These are phyloP conservation scores for Annona cherimola DNA, from an alignment of 164 flowering plant genomes.

Conservation along the genomic window DNA sequence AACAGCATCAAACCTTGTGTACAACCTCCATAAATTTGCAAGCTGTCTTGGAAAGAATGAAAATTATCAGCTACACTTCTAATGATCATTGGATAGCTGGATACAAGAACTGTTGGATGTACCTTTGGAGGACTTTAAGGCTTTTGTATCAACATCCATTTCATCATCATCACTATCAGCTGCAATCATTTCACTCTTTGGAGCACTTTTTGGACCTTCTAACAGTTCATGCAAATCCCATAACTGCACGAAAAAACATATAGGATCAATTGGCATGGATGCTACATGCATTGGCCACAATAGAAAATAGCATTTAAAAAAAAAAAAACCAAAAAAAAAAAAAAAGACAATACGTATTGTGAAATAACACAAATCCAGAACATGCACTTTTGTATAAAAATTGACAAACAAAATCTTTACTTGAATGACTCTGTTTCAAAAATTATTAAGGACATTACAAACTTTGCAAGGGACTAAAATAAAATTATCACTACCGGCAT, in stretches of 20 bases:
- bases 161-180: constrained; percentile 15
- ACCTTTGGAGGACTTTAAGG: constrained; percentile 12
- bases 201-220: constrained; percentile 5
- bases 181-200: background rate
- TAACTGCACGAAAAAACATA: constrained; percentile 7
- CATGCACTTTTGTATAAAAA: background rate
- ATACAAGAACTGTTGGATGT: background rate
- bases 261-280: background rate
- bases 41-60: too few relatives aligned
- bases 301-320: too few relatives aligned
- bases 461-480: background rate
- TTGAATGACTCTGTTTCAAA: background rate
- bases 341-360: background rate
- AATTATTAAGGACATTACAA: background rate
- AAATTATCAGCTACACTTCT: too few relatives aligned
- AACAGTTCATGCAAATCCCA: constrained; percentile 15
- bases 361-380: background rate
- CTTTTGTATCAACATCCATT: constrained; percentile 11
- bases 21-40: too few relatives aligned
- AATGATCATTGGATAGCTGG: too few relatives aligned
- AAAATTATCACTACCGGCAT: too few relatives aligned
- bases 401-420: background rate
- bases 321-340: too few relatives aligned
- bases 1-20: too few relatives aligned
- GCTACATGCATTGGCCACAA: too few relatives aligned